These are phyloP conservation scores for Solanum rostratum DNA, from an alignment of 257 asterid genomes.

Conservation along the genomic window DNA sequence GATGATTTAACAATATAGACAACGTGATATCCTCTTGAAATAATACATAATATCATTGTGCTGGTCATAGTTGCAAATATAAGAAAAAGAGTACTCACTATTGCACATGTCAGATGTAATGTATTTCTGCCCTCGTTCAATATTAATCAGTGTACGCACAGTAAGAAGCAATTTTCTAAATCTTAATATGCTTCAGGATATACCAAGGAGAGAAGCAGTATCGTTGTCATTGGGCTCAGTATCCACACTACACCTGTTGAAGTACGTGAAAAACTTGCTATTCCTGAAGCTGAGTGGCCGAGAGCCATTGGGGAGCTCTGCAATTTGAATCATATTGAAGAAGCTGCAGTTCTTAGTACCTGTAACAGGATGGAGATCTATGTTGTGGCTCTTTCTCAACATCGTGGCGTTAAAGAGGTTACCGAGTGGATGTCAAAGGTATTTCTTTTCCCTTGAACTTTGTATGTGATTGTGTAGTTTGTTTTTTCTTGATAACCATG, in stretches of 20 bases:
- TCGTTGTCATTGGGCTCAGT: conserved; percentile 80
- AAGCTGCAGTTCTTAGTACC: conserved; percentile 95
- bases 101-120: not conserved
- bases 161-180: not conserved
- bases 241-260: conserved; percentile 84
- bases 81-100: not conserved
- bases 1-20: not conserved
- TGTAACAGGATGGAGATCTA: conserved; percentile 94
- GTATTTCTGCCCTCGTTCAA: not conserved
- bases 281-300: conserved; percentile 97
- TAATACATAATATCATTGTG: not conserved
- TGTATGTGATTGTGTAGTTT: not conserved
- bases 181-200: conserved; percentile 39
- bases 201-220: conserved; percentile 84
- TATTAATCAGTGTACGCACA: not conserved
- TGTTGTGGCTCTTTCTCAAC: conserved; percentile 86
- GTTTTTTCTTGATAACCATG: not conserved
- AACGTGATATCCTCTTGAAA: not conserved
- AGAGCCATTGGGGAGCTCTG: conserved; percentile 81
- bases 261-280: conserved; percentile 86
- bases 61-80: not conserved
- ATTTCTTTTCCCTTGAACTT: not conserved
- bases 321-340: conserved; percentile 82
- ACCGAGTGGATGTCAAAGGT: conserved; percentile 99
- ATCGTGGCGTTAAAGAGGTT: conserved; percentile 92